Evolutionary conservation across 306 rosid species (phyloP).

Genomic region (Vigna nakashimae): DNA sequence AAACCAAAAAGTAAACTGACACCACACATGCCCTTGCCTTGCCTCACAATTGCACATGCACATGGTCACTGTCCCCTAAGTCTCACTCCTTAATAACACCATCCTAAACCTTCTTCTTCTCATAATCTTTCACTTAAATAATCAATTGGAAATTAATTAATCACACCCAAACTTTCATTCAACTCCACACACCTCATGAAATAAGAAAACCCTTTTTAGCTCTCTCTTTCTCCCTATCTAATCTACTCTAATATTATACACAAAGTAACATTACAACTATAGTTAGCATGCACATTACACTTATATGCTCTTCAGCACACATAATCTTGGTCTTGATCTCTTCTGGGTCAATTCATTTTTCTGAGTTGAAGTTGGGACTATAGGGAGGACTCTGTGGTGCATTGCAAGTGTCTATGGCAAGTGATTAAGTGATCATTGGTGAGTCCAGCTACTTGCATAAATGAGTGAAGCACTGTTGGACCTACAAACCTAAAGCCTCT

Average conservation of each 20-base stretch:
- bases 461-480: constrained; percentile 88
- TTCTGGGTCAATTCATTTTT: constrained; percentile 40
- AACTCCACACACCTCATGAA: constrained; percentile 45
- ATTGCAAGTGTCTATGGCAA: constrained; percentile 84
- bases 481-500: constrained; percentile 93
- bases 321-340: neutral
- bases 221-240: constrained; percentile 36
- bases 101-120: constrained; percentile 40
- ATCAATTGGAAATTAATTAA: neutral
- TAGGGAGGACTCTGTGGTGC: constrained; percentile 50
- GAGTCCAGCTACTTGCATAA: constrained; percentile 95
- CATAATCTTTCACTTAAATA: constrained; percentile 21
- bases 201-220: constrained; percentile 21
- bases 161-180: constrained; percentile 31
- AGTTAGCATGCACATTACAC: constrained; percentile 55
- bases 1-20: constrained; percentile 71
- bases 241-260: constrained; percentile 58
- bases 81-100: constrained; percentile 43
- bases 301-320: constrained; percentile 35
- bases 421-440: constrained; percentile 88
- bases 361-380: constrained; percentile 39
- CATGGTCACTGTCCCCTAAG: constrained; percentile 66
- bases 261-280: constrained; percentile 42
- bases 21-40: constrained; percentile 81
- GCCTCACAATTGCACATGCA: constrained; percentile 63